Conservation (phyloP, 805 yeast genomes). For the Zygotorulaspora sp. region DNA sequence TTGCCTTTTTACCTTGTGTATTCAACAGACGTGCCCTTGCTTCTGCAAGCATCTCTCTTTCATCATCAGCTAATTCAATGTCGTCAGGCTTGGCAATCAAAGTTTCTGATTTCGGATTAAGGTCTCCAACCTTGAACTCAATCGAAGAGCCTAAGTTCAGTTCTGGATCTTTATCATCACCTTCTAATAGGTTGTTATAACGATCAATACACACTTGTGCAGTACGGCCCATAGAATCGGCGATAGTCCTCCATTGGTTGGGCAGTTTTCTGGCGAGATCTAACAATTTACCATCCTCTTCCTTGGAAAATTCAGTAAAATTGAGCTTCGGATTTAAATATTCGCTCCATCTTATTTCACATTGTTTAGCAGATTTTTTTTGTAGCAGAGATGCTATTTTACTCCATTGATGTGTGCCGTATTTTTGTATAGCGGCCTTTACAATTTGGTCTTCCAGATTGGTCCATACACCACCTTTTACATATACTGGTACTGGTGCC, state of each 20-base stretch:
- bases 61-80: slow-evolving; percentile 78
- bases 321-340: slow-evolving; percentile 72
- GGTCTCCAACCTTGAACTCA: slow-evolving; percentile 45
- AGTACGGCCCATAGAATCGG: slow-evolving; percentile 74
- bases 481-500: slow-evolving; percentile 58
- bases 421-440: slow-evolving; percentile 86
- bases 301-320: slow-evolving; percentile 62
- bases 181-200: slow-evolving; percentile 58
- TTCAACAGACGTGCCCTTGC: slow-evolving; percentile 89
- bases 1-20: slow-evolving; percentile 92
- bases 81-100: slow-evolving; percentile 79
- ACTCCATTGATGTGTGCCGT: slow-evolving; percentile 93
- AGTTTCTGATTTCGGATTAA: slow-evolving; percentile 71
- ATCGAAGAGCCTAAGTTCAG: slow-evolving; percentile 37
- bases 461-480: slow-evolving; percentile 90
- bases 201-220: slow-evolving; percentile 84
- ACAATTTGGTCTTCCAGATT: slow-evolving; percentile 79
- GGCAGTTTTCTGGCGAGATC: slow-evolving; percentile 68
- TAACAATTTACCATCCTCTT: slow-evolving; percentile 71
- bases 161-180: slow-evolving; percentile 15
- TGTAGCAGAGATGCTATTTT: slow-evolving; percentile 82
- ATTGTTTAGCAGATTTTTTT: slow-evolving; percentile 84
- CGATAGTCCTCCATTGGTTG: slow-evolving; percentile 93
- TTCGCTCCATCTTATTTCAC: slow-evolving; percentile 89
- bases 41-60: slow-evolving; percentile 87